These are phyloP conservation scores for Neurospora terricola DNA, from an alignment of 495 filamentous ascomycete genomes.

Conservation along the genomic window DNA sequence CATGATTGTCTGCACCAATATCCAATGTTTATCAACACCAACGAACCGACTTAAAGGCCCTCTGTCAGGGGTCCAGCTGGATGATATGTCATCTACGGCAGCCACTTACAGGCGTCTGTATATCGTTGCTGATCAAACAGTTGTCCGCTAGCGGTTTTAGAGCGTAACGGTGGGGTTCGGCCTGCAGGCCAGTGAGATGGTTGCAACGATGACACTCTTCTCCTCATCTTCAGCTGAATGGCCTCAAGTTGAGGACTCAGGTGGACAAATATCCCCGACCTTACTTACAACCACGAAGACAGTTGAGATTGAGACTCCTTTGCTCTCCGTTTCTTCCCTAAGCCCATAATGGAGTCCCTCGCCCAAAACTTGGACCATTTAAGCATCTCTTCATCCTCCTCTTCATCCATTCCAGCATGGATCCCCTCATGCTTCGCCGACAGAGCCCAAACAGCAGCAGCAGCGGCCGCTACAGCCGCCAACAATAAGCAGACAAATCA, in stretches of 20 bases:
- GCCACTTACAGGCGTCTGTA: background rate
- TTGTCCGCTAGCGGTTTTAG: background rate
- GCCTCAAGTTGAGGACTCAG: background rate
- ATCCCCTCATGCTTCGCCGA: background rate
- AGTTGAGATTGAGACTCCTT: too few relatives aligned
- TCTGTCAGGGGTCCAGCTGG: background rate
- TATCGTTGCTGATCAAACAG: background rate
- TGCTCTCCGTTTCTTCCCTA: background rate
- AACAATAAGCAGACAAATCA: background rate
- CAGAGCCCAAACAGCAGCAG: background rate
- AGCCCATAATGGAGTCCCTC: background rate
- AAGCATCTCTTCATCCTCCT: background rate
- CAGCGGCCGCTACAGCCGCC: background rate
- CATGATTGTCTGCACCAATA: background rate
- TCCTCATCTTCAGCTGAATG: background rate
- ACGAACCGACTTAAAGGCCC: background rate
- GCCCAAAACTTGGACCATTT: background rate
- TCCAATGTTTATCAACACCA: background rate
- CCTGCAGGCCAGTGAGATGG: background rate
- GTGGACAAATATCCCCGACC: background rate
- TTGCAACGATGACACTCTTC: background rate
- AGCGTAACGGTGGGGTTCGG: background rate
- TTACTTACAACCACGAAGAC: too few relatives aligned
- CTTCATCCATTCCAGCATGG: background rate
- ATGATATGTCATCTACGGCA: background rate